Percentiles rank a stretch among this genome's conserved stretches.
These are phyloP conservation scores for Datisca glomerata DNA, from an alignment of 306 rosid genomes.

Conservation along the genomic window DNA sequence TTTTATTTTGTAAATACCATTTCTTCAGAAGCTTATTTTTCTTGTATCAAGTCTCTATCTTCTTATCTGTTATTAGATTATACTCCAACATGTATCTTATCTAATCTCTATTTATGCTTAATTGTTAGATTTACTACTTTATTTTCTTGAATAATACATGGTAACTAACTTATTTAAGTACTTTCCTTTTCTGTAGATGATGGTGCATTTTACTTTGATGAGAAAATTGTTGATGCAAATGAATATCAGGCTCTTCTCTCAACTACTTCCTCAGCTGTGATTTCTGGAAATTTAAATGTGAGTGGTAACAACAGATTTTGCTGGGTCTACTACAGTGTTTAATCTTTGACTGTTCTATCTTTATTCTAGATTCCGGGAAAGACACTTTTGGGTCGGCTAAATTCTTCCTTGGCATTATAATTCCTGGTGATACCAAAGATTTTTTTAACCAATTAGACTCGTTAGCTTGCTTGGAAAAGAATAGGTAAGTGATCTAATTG, in stretches of 20 bases:
- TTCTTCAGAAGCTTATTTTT: too few species aligned
- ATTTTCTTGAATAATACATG: too few species aligned
- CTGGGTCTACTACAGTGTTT: slow-evolving; percentile 2
- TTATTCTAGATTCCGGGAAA: slow-evolving; percentile 69
- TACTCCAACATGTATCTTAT: too few species aligned
- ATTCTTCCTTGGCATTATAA: slow-evolving; percentile 81
- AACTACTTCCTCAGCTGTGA: slow-evolving; percentile 70
- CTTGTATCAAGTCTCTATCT: too few species aligned
- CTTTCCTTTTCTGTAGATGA: slow-evolving; percentile 47
- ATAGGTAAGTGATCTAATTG: too few species aligned
- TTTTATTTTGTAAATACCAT: too few species aligned
- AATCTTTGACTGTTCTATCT: slow-evolving; percentile 18
- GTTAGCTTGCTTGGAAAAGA: slow-evolving; percentile 67
- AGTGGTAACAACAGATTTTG: slow-evolving; percentile 11
- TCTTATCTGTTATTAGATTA: too few species aligned
- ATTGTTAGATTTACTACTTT: too few species aligned
- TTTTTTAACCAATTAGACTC: slow-evolving; percentile 84
- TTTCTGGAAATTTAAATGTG: slow-evolving; percentile 70
- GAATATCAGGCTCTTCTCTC: slow-evolving; percentile 69
- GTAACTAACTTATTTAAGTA: slow-evolving; percentile 13
- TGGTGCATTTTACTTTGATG: slow-evolving; percentile 78
- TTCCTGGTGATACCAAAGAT: slow-evolving; percentile 87
- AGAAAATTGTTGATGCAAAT: slow-evolving; percentile 55
- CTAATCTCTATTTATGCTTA: too few species aligned
- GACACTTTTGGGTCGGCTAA: slow-evolving; percentile 76